Conservation (phyloP, 2,329 filamentous ascomycete genomes). For the Zymoseptoria ardabiliae region DNA sequence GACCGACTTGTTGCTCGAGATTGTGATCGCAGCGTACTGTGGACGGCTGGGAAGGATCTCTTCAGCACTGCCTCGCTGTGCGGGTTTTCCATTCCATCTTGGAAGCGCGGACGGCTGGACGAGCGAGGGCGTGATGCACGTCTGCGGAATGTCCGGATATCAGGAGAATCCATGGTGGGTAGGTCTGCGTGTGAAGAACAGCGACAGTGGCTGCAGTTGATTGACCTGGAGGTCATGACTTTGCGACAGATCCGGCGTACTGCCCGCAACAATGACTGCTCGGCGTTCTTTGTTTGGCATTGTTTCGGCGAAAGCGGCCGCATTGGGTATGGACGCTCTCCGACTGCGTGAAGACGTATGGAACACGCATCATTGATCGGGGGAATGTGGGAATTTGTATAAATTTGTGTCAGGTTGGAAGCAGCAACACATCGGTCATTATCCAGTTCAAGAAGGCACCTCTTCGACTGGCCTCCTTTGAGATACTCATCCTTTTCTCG, state of each 20-base stretch:
- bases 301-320: too few relatives aligned
- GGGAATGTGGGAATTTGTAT: too few relatives aligned
- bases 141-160: not conserved
- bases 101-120: not conserved
- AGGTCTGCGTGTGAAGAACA: not conserved
- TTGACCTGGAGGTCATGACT: not conserved
- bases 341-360: too few relatives aligned
- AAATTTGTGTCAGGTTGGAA: too few relatives aligned
- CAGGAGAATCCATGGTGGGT: not conserved
- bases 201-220: not conserved
- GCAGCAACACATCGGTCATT: too few relatives aligned
- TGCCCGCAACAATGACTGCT: not conserved
- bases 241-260: not conserved
- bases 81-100: not conserved
- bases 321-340: too few relatives aligned
- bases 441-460: too few relatives aligned
- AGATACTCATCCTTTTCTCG: not conserved
- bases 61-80: not conserved
- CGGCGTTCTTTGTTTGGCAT: too few relatives aligned
- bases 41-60: not conserved
- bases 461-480: not conserved
- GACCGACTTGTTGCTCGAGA: not conserved
- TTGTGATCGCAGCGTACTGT: not conserved
- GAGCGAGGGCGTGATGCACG: not conserved
- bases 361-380: too few relatives aligned